Evolutionary conservation across 148 eudicot genomes (phyloP), one percentile per base, ranked within the genome.

Genomic region (Cornus controversa): DNA sequence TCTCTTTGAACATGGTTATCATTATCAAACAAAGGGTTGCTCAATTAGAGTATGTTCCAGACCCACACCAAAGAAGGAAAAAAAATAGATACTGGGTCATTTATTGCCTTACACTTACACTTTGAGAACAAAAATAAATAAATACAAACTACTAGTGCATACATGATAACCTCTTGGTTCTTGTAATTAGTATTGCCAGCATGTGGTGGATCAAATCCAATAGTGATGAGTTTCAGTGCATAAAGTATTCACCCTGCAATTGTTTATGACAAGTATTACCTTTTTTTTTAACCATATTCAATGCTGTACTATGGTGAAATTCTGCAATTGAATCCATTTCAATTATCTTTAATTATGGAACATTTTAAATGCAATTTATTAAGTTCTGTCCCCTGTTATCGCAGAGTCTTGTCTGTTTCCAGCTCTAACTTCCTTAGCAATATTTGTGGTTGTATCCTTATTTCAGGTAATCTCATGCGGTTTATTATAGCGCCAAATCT

Each of bases 391-490:
- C 50, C 71, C 27, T 28, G 65, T 47, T 66, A 23, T 47, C 20
- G 60, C 8, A 26, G 50, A 8, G 16, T 66, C 15, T 47, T 6
- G 26, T 16, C n/a, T 0, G 24, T 37, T 66, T 11, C 5, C 29
- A 36, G 53, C 28, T 73, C 26, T n/a, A 7, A 22, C 64, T 40
- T 40, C 40, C 45, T 16, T 36, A 4, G 13, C 26, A 47, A 66
- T 45, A 25, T 24, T 75, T 16, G 24, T 57, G 79, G 42, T 10
- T 28, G 29, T 4, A 0, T 40, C 40, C 28, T n/a, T 40, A 66
- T 74, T 31, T 74, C 90, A 96, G 99, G 90, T 64, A 89, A 93
- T 78, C 86, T 96, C 29, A 96, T 96, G 99, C 98, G 97, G 25
- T 96, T 93, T 77, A 72, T 93, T 66, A 71, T 90, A 79, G 83